Percentiles rank a stretch among this genome's conserved stretches.
Evolutionary conservation across 2,329 filamentous ascomycete species (phyloP).

Genomic region (Curvularia eragrostidis): DNA sequence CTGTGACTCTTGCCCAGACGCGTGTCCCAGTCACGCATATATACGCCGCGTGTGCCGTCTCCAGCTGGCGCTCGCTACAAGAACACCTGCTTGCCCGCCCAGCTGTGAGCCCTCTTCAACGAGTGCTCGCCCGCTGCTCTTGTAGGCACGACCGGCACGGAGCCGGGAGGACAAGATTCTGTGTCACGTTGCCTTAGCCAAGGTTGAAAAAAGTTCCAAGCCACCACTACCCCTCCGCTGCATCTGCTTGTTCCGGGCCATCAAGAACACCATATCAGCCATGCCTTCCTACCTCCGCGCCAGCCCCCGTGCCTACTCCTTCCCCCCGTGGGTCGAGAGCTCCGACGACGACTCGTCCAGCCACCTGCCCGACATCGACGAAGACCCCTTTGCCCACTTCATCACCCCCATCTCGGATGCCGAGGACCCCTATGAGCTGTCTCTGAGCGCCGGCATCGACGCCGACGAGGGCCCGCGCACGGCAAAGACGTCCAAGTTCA

Average conservation of each 20-base stretch:
- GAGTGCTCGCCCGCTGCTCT: conserved; percentile 29
- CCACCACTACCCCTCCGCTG: conserved; percentile 32
- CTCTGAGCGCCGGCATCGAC: conserved; percentile 51
- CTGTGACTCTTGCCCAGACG: conserved; percentile 36
- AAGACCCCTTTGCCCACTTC: conserved; percentile 54
- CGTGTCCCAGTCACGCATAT: conserved; percentile 44
- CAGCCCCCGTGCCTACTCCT: conserved; percentile 43
- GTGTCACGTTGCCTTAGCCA: conserved; percentile 30
- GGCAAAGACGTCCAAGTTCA: conserved; percentile 49
- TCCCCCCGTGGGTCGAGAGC: conserved; percentile 44
- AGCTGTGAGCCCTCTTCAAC: conserved; percentile 23
- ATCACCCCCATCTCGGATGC: conserved; percentile 52
- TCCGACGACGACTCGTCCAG: conserved; percentile 28
- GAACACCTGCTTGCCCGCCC: conserved; percentile 21
- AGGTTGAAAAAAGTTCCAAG: conserved; percentile 35
- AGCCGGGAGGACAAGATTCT: conserved; percentile 34
- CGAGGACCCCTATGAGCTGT: conserved; percentile 50
- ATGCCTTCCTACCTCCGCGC: conserved; percentile 47
- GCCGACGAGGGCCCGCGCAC: conserved; percentile 36
- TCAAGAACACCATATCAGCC: conserved; percentile 35
- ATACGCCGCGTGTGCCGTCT: conserved; percentile 24
- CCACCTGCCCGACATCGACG: conserved; percentile 51
- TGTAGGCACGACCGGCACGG: conserved; percentile 40
- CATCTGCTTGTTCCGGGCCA: conserved; percentile 27
- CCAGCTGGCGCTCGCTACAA: conserved; percentile 31